Conservation (phyloP, 768 basidiomycete genomes). For the Agaricus sinodeliciosus region DNA sequence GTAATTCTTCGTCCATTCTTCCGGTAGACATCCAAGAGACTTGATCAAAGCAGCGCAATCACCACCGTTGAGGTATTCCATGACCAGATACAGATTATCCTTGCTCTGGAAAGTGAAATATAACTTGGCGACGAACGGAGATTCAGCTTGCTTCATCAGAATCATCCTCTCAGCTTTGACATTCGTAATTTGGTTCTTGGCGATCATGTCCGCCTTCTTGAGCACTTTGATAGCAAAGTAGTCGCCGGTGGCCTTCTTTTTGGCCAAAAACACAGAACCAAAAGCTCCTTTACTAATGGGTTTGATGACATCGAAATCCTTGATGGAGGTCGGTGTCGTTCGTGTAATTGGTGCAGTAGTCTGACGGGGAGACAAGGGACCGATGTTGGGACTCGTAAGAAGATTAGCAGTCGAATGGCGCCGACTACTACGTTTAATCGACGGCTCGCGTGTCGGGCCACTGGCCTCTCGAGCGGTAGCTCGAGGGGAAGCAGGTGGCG, state of each 20-base stretch:
- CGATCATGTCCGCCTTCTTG: constrained; percentile 99
- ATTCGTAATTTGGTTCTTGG: constrained; percentile 99
- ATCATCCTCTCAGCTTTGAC: constrained; percentile 99
- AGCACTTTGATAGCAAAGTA: constrained; percentile 99
- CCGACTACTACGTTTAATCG: constrained; percentile 52
- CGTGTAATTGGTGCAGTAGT: constrained; percentile 73
- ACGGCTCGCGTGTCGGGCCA: constrained; percentile 36
- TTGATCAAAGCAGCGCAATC: constrained; percentile 98
- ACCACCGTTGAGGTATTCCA: constrained; percentile 99
- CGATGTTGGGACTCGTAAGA: constrained; percentile 51
- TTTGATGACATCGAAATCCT: constrained; percentile 99
- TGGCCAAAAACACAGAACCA: constrained; percentile 95
- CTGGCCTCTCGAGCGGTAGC: constrained; percentile 37
- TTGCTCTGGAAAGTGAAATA: constrained; percentile 99
- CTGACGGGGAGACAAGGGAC: constrained; percentile 84
- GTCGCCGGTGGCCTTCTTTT: constrained; percentile 97
- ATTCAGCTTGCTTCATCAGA: constrained; percentile 98
- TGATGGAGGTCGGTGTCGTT: constrained; percentile 86
- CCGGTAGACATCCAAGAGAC: constrained; percentile 84
- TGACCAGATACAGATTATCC: constrained; percentile 96
- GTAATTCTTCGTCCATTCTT: constrained; percentile 96
- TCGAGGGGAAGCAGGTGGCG: constrained; percentile 71
- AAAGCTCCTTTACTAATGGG: constrained; percentile 99
- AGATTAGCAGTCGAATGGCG: constrained; percentile 70
- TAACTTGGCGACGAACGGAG: constrained; percentile 94